These are phyloP conservation scores for Wallacemonas sp. DNA, from an alignment of 208 protist species.

Conservation along the genomic window DNA sequence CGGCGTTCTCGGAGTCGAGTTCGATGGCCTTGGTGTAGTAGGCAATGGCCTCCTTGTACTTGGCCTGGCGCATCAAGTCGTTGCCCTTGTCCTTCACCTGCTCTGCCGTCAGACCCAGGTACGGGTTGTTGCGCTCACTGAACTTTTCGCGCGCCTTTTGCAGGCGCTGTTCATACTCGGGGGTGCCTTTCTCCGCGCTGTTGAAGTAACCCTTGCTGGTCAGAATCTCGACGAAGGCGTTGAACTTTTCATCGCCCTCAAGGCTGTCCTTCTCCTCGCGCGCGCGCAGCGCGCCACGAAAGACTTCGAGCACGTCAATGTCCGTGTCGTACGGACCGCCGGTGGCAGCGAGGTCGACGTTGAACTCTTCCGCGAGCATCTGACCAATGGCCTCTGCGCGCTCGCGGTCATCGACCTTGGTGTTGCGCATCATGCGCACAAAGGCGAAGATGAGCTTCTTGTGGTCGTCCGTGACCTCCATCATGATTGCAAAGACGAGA, in stretches of 20 bases:
- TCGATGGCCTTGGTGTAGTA: conserved; percentile 94
- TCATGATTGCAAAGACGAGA: not conserved
- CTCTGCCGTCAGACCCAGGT: conserved; percentile 86
- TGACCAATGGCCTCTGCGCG: conserved; percentile 48
- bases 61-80: conserved; percentile 84
- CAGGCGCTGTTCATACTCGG: conserved; percentile 76
- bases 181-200: conserved; percentile 57
- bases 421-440: conserved; percentile 63
- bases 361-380: conserved; percentile 71
- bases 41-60: conserved; percentile 93
- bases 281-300: conserved; percentile 47
- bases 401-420: conserved; percentile 36
- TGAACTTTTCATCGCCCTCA: conserved; percentile 86
- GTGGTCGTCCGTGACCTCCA: conserved; percentile 70
- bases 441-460: conserved; percentile 87
- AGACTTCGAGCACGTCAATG: conserved; percentile 64
- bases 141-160: conserved; percentile 89
- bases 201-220: conserved; percentile 92
- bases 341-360: conserved; percentile 66
- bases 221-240: conserved; percentile 82
- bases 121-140: conserved; percentile 89
- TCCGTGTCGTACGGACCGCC: conserved; percentile 67
- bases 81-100: conserved; percentile 94
- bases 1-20: conserved; percentile 77
- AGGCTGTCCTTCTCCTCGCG: conserved; percentile 30